Conservation (phyloP, 106 monocot genomes). For the Acanthochlamys bracteata region DNA sequence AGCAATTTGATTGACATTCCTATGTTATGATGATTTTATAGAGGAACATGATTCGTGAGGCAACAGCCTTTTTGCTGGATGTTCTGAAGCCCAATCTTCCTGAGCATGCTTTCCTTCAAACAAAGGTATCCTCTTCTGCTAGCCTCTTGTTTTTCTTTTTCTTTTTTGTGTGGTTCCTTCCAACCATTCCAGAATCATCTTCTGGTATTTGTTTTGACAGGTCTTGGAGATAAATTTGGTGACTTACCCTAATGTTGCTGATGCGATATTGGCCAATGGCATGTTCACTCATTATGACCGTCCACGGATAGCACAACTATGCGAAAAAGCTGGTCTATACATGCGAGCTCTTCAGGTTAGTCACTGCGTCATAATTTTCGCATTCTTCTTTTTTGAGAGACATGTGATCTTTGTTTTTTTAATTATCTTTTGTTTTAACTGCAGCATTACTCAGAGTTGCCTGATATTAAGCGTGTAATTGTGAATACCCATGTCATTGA, state of each 20-base stretch:
- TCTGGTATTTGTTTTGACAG: constrained; percentile 21
- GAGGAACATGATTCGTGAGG: constrained; percentile 97
- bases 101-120: constrained; percentile 97
- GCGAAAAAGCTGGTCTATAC: constrained; percentile 95
- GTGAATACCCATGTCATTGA: constrained; percentile 99
- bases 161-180: too few species aligned
- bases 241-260: constrained; percentile 98
- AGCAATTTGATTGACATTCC: background rate
- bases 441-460: constrained; percentile 92
- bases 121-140: constrained; percentile 42
- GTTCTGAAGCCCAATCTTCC: constrained; percentile 96
- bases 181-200: background rate
- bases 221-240: constrained; percentile 98
- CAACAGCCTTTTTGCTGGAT: constrained; percentile 96
- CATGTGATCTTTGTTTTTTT: background rate
- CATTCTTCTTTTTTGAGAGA: background rate
- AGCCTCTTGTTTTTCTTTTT: background rate
- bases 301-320: constrained; percentile 90
- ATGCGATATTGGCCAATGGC: constrained; percentile 99
- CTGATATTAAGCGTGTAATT: constrained; percentile 95
- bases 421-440: background rate
- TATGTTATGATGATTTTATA: constrained; percentile 21
- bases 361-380: background rate
- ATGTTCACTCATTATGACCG: constrained; percentile 99
- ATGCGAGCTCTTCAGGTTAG: constrained; percentile 90